Evolutionary conservation across 2,329 filamentous ascomycete species (phyloP), one percentile per base, ranked within the genome.

Genomic region (Hawksworthiomyces lignivorus): DNA sequence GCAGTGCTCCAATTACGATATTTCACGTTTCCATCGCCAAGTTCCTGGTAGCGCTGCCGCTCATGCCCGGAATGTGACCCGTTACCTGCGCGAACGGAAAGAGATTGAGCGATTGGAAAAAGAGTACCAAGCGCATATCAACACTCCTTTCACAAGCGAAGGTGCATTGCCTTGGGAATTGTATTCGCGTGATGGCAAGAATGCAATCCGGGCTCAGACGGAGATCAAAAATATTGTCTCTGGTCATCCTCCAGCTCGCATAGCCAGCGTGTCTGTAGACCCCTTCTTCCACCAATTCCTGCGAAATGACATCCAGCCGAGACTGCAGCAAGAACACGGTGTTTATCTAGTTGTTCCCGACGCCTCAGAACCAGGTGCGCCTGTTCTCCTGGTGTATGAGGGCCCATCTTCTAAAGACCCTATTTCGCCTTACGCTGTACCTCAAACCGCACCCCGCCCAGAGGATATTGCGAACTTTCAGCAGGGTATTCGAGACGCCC

Each of bases 171-270:
- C 82, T 0, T 95, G 89, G 87, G 83, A 95, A 59, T 75, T 97
- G 41, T 95, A 89, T 63, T 86, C 87, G 7, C 77, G 84, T 28
- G 85, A 95, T 54, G 81, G 82, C 50, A 94, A 92, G 70, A 94
- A 88, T 57, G 75, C 77, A 21, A 78, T 86, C 57, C 80, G 81
- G 53, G 84, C 84, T 7, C 82, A 84, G 54, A 76, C 77, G 7
- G 84, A 88, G 53, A 81, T 92, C 55, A 81, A 78, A 57, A 77
- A 76, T 53, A 75, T 92, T 45, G 77, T 90, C 52, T 76, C 76
- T 47, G 77, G 77, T 36, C 83, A 88, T 56, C 85, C 85, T 31
- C 86, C 85, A 4, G 73, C 80, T 28, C 77, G 84, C 48, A 75
- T 92, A 59, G 69, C 72, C 18, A 73, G 77, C 10, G 60, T 89